Percentiles rank a stretch among this genome's conserved stretches.
Evolutionary conservation across 169 alveolate species (phyloP).

Genomic region (Plasmodium vinckei): DNA sequence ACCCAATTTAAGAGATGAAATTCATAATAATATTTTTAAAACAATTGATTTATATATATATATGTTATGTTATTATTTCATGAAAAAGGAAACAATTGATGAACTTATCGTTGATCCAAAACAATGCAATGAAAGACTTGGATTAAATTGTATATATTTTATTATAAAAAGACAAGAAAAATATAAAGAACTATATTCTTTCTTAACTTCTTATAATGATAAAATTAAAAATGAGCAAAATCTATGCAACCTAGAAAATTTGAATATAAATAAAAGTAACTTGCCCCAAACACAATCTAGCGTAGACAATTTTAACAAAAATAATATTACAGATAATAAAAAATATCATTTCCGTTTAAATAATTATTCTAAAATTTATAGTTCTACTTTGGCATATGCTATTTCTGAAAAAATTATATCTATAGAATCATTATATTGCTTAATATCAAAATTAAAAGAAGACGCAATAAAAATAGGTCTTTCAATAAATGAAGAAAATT

Average conservation of each 20-base stretch:
- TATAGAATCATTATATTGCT: conserved; percentile 52
- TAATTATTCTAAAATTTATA: conserved; percentile 47
- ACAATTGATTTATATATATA: conserved; percentile 63
- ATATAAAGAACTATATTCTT: conserved; percentile 29
- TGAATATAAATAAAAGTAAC: conserved; percentile 4
- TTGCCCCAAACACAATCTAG: conserved; percentile 18
- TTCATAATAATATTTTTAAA: conserved; percentile 50
- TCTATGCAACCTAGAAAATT: conserved; percentile 14
- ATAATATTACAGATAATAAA: not conserved
- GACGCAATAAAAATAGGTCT: conserved; percentile 2
- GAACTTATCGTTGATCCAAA: conserved; percentile 38
- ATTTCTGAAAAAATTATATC: conserved; percentile 66
- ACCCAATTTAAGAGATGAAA: conserved; percentile 54
- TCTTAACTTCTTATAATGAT: conserved; percentile 31
- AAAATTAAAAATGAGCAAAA: conserved; percentile 33
- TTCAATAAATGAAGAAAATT: not conserved
- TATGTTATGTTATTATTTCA: conserved; percentile 43
- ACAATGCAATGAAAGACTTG: conserved; percentile 24
- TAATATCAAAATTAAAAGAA: conserved; percentile 52
- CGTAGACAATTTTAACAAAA: conserved; percentile 13
- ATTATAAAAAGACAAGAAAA: conserved; percentile 67
- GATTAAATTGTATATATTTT: conserved; percentile 49
- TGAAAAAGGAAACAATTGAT: conserved; percentile 51
- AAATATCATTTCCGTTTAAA: conserved; percentile 8
- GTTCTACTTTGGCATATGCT: conserved; percentile 47